phyloP scores from a whole-genome alignment of 1,284 basidiomycete species.

The Ustilago trichophora region DNA sequence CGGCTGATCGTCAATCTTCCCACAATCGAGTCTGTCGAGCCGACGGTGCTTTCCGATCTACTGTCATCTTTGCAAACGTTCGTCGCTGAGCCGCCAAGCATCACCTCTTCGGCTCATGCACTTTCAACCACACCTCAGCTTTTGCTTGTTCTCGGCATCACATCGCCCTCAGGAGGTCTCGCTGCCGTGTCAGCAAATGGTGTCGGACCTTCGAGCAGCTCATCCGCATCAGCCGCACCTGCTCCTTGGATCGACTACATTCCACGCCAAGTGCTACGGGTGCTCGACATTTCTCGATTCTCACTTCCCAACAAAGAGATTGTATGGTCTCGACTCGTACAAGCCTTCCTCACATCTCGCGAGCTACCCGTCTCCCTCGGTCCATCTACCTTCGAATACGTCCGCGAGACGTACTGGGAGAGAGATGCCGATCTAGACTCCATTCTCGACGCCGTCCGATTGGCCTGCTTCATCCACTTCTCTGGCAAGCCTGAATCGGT shows the following conservation, averaged over 20 bases:
- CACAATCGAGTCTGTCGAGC: slow-evolving; percentile 39
- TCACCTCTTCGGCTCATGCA: not conserved
- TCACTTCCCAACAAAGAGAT: slow-evolving; percentile 43
- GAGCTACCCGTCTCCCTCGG: slow-evolving; percentile 38
- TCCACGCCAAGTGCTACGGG: slow-evolving; percentile 32
- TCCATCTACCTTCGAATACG: slow-evolving; percentile 46
- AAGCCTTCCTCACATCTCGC: slow-evolving; percentile 39
- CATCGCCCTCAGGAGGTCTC: slow-evolving; percentile 38
- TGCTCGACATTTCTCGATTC: slow-evolving; percentile 45
- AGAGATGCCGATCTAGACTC: slow-evolving; percentile 47
- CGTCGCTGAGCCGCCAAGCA: slow-evolving; percentile 12
- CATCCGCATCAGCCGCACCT: slow-evolving; percentile 22
- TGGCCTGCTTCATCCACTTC: slow-evolving; percentile 51
- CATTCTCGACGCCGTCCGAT: slow-evolving; percentile 40
- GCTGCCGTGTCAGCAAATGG: slow-evolving; percentile 15
- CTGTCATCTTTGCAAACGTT: slow-evolving; percentile 41
- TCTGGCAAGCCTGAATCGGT: slow-evolving; percentile 47
- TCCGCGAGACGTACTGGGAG: slow-evolving; percentile 55
- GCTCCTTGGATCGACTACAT: slow-evolving; percentile 49
- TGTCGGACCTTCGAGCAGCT: slow-evolving; percentile 12
- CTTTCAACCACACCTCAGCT: slow-evolving; percentile 11
- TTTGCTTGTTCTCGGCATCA: slow-evolving; percentile 43
- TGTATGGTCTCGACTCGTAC: slow-evolving; percentile 50
- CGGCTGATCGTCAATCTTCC: slow-evolving; percentile 36
- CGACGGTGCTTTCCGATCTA: slow-evolving; percentile 40